Evolutionary conservation across 768 basidiomycete species (phyloP).

Genomic region (Chlorophyllum brunneum): DNA sequence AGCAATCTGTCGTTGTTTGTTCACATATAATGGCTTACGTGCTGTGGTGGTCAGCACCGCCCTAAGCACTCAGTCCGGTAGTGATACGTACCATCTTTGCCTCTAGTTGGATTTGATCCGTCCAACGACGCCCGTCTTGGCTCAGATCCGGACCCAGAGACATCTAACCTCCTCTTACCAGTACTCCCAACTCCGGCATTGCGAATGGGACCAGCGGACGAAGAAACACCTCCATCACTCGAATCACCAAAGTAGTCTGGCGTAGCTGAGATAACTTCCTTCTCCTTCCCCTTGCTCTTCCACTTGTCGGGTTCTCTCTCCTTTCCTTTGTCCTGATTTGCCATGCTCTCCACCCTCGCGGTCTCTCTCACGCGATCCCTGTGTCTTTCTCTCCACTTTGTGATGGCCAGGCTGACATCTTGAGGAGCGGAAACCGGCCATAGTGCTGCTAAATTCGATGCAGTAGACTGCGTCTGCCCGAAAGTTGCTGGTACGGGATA

Average conservation of each 20-base stretch:
- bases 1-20: neutral
- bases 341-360: neutral
- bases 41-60: too few relatives aligned
- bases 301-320: neutral
- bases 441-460: slow-evolving; percentile 4
- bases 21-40: neutral
- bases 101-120: too few relatives aligned
- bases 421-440: neutral
- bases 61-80: too few relatives aligned
- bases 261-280: neutral
- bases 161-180: neutral
- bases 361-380: neutral
- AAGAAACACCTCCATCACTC: neutral
- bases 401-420: neutral
- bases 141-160: neutral
- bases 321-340: neutral
- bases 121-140: neutral
- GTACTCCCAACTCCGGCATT: neutral
- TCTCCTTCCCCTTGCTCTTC: slow-evolving; percentile 3
- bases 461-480: neutral
- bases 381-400: neutral
- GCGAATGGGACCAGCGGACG: neutral
- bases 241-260: slow-evolving; percentile 5
- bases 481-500: neutral
- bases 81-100: neutral